A percentile compares a stretch with the other conserved stretches of the same genome.
Evolutionary conservation across 208 protist genomes (phyloP).

Genomic region (Naegleria lovaniensis): DNA sequence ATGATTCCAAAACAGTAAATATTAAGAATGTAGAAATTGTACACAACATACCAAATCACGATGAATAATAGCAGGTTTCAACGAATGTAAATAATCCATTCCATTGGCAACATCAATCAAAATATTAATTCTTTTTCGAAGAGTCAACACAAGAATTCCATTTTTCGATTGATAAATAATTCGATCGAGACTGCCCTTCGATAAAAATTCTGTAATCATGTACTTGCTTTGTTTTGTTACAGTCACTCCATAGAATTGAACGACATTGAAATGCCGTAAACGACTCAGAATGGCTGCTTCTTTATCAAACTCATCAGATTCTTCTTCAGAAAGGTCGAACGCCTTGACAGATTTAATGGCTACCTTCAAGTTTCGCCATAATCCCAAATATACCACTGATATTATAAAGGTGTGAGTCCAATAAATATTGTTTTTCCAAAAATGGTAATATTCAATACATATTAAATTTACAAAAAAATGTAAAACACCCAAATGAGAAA

Average conservation of each 20-base stretch:
- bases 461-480: background rate
- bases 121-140: background rate
- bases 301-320: background rate
- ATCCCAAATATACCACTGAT: background rate
- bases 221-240: background rate
- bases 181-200: background rate
- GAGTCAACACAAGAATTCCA: background rate
- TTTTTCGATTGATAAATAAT: background rate
- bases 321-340: background rate
- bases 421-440: background rate
- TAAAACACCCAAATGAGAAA: no score
- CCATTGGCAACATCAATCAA: background rate
- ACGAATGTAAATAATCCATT: conserved; percentile 3
- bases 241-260: background rate
- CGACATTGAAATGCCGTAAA: background rate
- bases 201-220: background rate
- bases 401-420: background rate
- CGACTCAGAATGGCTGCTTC: background rate
- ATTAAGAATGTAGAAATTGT: no score
- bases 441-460: no score
- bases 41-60: background rate
- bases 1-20: no score
- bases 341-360: background rate
- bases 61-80: background rate
- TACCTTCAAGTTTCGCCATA: background rate